Conservation (phyloP, 2,329 filamentous ascomycete genomes). For the Orbilia quercus region DNA sequence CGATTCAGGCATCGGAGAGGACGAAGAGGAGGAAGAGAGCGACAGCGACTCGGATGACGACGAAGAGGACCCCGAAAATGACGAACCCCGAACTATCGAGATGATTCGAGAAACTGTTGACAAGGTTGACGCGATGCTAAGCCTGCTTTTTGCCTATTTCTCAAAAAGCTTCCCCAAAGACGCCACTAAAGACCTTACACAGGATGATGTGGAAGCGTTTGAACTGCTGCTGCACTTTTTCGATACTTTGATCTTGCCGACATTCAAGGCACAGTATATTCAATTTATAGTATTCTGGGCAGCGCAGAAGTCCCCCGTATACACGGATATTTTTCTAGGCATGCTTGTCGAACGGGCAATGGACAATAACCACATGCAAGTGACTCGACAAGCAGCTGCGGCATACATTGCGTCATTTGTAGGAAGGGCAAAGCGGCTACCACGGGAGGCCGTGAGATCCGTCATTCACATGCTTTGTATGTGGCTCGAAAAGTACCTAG, state of each 20-base stretch:
- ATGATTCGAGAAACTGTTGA: constrained; percentile 82
- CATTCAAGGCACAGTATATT: constrained; percentile 89
- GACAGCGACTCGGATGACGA: constrained; percentile 78
- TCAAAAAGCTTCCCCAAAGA: constrained; percentile 72
- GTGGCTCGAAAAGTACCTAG: constrained; percentile 80
- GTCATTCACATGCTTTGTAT: constrained; percentile 82
- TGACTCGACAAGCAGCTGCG: constrained; percentile 83
- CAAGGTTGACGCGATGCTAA: constrained; percentile 91
- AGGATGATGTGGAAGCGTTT: constrained; percentile 77
- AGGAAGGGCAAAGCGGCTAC: constrained; percentile 85
- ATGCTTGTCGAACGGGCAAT: constrained; percentile 79
- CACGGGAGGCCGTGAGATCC: constrained; percentile 78
- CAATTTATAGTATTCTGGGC: constrained; percentile 98
- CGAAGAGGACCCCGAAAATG: constrained; percentile 66
- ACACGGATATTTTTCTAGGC: constrained; percentile 84
- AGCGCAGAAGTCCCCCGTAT: constrained; percentile 79
- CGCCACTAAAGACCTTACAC: constrained; percentile 68
- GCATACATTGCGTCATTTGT: constrained; percentile 96
- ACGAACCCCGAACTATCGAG: constrained; percentile 71
- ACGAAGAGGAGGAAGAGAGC: constrained; percentile 59
- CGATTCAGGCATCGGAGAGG: constrained; percentile 59
- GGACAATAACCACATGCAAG: constrained; percentile 75
- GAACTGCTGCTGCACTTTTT: constrained; percentile 87
- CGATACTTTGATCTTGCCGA: constrained; percentile 85
- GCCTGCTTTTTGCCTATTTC: constrained; percentile 87